Conservation (phyloP, 192 early-diverging fungal species). For the Piromyces sp. region DNA sequence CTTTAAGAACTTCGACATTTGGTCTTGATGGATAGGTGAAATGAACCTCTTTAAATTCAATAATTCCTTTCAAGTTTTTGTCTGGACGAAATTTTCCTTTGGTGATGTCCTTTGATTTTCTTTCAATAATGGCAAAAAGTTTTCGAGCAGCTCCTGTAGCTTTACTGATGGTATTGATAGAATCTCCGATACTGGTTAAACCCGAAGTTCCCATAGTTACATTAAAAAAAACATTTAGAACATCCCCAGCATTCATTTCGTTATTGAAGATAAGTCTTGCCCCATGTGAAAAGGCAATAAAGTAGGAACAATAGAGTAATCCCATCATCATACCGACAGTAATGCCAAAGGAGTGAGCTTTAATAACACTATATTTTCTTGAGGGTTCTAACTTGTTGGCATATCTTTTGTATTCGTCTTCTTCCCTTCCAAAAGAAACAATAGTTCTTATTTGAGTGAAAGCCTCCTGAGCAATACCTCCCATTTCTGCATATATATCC, state of each 20-base stretch:
- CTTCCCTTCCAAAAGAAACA: no score
- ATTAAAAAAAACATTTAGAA: slow-evolving; percentile 74
- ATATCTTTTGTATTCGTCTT: no score
- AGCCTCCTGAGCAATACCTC: no score
- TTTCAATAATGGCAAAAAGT: slow-evolving; percentile 26
- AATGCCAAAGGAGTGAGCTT: no score
- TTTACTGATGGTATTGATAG: slow-evolving; percentile 51
- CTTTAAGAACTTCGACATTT: no score
- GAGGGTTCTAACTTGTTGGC: no score
- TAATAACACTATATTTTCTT: no score
- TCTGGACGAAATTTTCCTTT: slow-evolving; percentile 7
- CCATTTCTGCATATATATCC: slow-evolving; percentile 61
- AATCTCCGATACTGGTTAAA: slow-evolving; percentile 52
- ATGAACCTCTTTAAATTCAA: no score
- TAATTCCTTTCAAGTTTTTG: no score
- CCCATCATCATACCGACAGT: no score
- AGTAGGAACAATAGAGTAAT: slow-evolving; percentile 10
- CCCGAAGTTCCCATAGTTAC: slow-evolving; percentile 70
- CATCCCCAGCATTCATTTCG: slow-evolving; percentile 19
- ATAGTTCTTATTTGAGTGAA: no score
- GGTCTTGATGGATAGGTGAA: no score
- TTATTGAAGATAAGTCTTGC: slow-evolving; percentile 20
- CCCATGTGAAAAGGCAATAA: slow-evolving; percentile 32
- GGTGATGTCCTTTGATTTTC: not conserved
- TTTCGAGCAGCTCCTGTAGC: slow-evolving; percentile 66